Evolutionary conservation across 768 basidiomycete genomes (phyloP).

Genomic region (Clitopilus hobsonii): DNA sequence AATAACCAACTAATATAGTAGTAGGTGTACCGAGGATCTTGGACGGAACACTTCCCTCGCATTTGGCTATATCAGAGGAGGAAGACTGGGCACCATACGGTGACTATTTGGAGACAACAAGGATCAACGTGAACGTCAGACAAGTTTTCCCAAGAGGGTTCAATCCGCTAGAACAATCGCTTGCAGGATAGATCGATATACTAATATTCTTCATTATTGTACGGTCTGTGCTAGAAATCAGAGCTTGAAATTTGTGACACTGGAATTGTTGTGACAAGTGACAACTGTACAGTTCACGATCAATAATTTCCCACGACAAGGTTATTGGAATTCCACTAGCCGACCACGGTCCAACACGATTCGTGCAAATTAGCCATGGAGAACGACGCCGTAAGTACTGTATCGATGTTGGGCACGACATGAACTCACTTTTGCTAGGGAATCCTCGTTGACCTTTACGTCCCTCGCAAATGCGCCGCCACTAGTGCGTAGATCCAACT

Average conservation of each 20-base stretch:
- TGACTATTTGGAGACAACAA: conserved; percentile 58
- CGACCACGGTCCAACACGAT: conserved; percentile 17
- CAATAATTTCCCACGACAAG: conserved; percentile 28
- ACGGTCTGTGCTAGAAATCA: too few species aligned
- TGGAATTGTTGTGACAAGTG: not conserved
- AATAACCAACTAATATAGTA: not conserved
- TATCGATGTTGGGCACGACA: not conserved
- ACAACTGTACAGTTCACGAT: conserved; percentile 31
- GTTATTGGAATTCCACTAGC: conserved; percentile 12
- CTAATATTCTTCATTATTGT: too few species aligned
- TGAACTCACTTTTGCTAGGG: conserved; percentile 49
- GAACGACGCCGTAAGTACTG: conserved; percentile 72
- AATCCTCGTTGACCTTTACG: conserved; percentile 99
- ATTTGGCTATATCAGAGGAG: conserved; percentile 35
- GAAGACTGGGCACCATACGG: conserved; percentile 58
- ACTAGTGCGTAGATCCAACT: conserved; percentile 64
- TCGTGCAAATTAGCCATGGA: conserved; percentile 51
- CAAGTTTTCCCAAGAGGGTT: conserved; percentile 83
- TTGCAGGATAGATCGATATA: not conserved
- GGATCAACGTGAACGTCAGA: conserved; percentile 91
- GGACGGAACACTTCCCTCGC: conserved; percentile 69
- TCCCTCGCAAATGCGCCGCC: conserved; percentile 98
- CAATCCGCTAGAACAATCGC: conserved; percentile 17
- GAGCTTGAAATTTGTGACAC: conserved; percentile 1
- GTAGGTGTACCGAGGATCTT: conserved; percentile 85